Conservation (phyloP, 805 yeast species). For the Teunomyces gatunensis region DNA sequence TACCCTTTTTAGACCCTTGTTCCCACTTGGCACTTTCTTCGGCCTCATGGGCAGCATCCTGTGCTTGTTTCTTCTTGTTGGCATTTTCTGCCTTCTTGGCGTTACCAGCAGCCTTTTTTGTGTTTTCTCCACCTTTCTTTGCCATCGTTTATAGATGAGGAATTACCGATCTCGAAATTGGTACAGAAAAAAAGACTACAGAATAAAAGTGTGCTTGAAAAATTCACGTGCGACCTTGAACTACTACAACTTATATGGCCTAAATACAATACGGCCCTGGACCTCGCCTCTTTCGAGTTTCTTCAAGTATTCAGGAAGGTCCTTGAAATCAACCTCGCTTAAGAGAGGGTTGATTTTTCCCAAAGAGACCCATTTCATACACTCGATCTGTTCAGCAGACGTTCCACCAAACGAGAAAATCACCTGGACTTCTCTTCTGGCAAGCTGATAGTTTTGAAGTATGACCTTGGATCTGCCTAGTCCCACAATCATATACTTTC, state of each 20-base stretch:
- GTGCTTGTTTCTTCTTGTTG: conserved; percentile 52
- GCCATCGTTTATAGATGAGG: conserved; percentile 39
- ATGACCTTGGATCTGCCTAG: conserved; percentile 33
- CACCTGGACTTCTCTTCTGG: conserved; percentile 40
- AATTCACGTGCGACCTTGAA: background rate
- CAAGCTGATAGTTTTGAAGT: conserved; percentile 33
- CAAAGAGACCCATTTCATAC: conserved; percentile 38
- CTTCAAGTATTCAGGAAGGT: conserved; percentile 34
- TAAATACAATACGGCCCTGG: conserved; percentile 43
- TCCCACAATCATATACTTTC: conserved; percentile 44
- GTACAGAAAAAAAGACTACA: background rate
- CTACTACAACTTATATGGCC: conserved; percentile 16
- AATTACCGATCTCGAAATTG: conserved; percentile 2
- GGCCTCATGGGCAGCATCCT: conserved; percentile 44
- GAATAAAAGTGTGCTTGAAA: background rate
- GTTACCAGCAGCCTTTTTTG: conserved; percentile 60
- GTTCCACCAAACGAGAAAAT: conserved; percentile 45
- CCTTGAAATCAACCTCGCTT: conserved; percentile 25
- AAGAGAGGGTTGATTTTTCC: conserved; percentile 41
- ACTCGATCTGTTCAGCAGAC: conserved; percentile 41
- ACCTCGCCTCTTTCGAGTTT: conserved; percentile 37
- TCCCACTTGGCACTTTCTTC: conserved; percentile 67
- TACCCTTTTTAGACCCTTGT: conserved; percentile 66
- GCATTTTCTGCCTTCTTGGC: conserved; percentile 68
- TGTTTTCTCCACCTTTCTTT: conserved; percentile 45